Evolutionary conservation across 1,284 basidiomycete genomes (phyloP).

Genomic region (Apiotrichum gracile): DNA sequence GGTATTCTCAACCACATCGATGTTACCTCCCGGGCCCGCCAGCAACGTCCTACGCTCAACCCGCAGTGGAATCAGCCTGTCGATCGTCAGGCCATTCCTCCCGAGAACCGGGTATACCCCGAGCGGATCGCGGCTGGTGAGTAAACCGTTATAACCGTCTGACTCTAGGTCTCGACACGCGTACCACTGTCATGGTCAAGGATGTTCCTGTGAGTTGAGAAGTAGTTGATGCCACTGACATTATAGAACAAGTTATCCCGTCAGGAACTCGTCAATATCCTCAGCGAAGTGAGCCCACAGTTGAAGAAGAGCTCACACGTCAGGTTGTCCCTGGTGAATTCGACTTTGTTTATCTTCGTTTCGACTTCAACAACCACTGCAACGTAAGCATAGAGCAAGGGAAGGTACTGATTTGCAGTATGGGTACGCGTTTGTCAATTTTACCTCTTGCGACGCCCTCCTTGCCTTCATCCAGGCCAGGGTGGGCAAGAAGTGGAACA

Average conservation of each 20-base stretch:
- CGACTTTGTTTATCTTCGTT: conserved; percentile 47
- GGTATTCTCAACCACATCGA: conserved; percentile 27
- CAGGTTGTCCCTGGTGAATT: conserved; percentile 43
- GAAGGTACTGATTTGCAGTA: conserved; percentile 21
- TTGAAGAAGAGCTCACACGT: not conserved
- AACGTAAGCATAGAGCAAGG: conserved; percentile 31
- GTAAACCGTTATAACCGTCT: not conserved
- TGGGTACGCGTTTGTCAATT: conserved; percentile 47
- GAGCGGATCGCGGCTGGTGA: conserved; percentile 34
- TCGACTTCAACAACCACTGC: conserved; percentile 46
- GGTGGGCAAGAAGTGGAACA: conserved; percentile 44
- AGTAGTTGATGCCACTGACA: not conserved
- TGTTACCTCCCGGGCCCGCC: conserved; percentile 21
- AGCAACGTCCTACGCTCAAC: conserved; percentile 2
- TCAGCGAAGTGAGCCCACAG: conserved; percentile 31
- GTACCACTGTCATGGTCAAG: conserved; percentile 48
- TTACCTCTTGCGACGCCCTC: conserved; percentile 32
- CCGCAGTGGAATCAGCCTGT: conserved; percentile 12
- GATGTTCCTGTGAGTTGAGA: conserved; percentile 42
- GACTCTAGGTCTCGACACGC: not conserved
- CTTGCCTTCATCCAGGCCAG: conserved; percentile 34
- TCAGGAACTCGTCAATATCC: conserved; percentile 40
- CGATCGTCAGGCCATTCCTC: conserved; percentile 31
- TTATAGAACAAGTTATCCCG: conserved; percentile 45
- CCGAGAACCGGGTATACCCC: conserved; percentile 35